A percentile compares a stretch with the other conserved stretches of the same genome.
phyloP scores from a whole-genome alignment of 1,284 basidiomycete species.

The Omphalotus olearius region DNA sequence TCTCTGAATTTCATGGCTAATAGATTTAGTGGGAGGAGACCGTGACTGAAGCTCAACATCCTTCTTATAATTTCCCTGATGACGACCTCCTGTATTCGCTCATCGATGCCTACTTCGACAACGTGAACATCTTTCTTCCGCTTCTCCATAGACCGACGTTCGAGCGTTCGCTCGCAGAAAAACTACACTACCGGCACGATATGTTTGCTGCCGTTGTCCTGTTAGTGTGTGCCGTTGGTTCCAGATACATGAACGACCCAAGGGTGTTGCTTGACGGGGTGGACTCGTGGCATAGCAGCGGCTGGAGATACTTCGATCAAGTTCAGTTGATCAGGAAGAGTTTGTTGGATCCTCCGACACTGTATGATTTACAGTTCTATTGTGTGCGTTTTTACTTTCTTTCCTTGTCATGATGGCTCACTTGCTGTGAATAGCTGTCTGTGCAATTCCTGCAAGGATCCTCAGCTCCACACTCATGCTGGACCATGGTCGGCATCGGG shows the following conservation, averaged over 20 bases:
- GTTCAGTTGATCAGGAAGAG: constrained; percentile 47
- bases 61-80: constrained; percentile 46
- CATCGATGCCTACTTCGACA: constrained; percentile 55
- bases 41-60: constrained; percentile 26
- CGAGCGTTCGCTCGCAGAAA: constrained; percentile 50
- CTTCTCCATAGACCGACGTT: constrained; percentile 79
- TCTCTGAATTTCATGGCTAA: constrained; percentile 4
- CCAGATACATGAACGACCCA: constrained; percentile 67
- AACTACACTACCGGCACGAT: constrained; percentile 52
- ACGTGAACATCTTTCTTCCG: constrained; percentile 62
- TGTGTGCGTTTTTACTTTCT: constrained; percentile 25
- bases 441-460: constrained; percentile 52
- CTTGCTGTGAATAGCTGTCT: constrained; percentile 29
- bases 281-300: constrained; percentile 48
- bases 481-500: constrained; percentile 70
- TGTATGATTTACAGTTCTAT: constrained; percentile 61
- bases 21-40: constrained; percentile 37
- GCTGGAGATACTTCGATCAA: constrained; percentile 75
- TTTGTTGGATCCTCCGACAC: constrained; percentile 43
- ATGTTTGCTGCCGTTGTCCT: constrained; percentile 69
- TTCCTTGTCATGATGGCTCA: constrained; percentile 1
- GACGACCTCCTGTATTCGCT: constrained; percentile 41
- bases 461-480: constrained; percentile 65
- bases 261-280: constrained; percentile 48
- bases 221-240: constrained; percentile 73